Conservation (phyloP, 768 basidiomycete genomes). For the Tricholoma bakamatsutake region DNA sequence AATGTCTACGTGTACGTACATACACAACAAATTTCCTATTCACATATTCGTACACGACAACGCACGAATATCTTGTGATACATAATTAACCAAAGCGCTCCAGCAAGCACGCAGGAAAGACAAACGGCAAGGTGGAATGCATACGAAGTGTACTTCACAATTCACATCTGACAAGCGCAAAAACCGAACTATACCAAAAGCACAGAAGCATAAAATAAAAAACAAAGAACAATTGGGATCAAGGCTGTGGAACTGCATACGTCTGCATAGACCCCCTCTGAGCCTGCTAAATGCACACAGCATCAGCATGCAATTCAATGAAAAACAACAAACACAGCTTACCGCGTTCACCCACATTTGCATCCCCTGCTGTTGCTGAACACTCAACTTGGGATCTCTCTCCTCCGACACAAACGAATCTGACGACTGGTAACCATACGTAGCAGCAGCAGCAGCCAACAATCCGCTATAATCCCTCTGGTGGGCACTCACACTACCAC, state of each 20-base stretch:
- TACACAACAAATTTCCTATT: neutral
- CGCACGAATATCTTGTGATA: neutral
- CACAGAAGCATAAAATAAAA: neutral
- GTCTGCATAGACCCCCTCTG: constrained; percentile 8
- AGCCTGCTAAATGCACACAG: constrained; percentile 4
- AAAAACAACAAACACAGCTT: constrained; percentile 16
- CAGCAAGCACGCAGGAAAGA: neutral
- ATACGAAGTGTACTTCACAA: neutral
- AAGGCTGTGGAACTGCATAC: constrained; percentile 11
- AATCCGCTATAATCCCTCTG: constrained; percentile 46
- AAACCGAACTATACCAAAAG: neutral
- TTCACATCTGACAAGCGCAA: neutral
- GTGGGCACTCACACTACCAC: constrained; percentile 4
- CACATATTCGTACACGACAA: neutral
- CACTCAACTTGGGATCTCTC: constrained; percentile 34
- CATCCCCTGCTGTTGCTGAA: constrained; percentile 24
- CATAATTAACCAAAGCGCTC: neutral
- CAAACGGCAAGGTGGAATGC: neutral
- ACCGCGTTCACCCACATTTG: constrained; percentile 38
- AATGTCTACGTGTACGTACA: neutral
- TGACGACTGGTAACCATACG: constrained; percentile 48
- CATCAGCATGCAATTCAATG: neutral
- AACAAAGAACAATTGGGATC: neutral
- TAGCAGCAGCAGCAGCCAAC: constrained; percentile 51
- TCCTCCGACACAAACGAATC: constrained; percentile 70